Evolutionary conservation across 2,329 filamentous ascomycete species (phyloP), one percentile per base, ranked within the genome.

Genomic region (Pseudogymnoascus sp.): DNA sequence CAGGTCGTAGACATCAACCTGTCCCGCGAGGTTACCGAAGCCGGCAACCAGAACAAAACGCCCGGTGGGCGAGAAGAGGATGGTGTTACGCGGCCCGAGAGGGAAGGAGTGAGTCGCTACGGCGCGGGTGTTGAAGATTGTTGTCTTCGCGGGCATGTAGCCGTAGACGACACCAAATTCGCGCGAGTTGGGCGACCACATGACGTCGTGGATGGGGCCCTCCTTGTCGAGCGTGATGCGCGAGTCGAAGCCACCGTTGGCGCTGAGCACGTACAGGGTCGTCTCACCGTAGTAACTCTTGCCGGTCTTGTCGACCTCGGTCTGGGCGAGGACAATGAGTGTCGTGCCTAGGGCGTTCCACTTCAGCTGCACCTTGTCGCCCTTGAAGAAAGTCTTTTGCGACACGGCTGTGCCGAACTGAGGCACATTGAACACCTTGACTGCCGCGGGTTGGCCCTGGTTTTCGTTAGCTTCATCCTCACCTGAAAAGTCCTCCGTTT

Each of bases 231-330:
- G 82, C 67, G 89, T 85, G 69, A 99, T 88, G 70, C 95, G 87
- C 64, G 93, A 95, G 76, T 99, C 95, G 72, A 97, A 96, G 59
- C 88, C 86, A 67, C 93, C 93, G 72, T 89, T 96, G 67, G 92
- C 89, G 76, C 91, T 96, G 67, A 99, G 84, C 69, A 99, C 84
- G 78, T 97, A 97, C 73, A 99, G 86, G 67, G 91, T 97, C 8
- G 95, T 97, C 80, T 99, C 95, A 73, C 95, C 95, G 71, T 99
- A 99, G 80, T 99, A 99, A 78, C 91, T 97, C 86, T 97, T 97
- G 77, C 96, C 96, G 64, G 92, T 92, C 80, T 95, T 96, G 78
- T 99, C 95, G 62, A 97, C 95, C 67, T 99, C 95, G 33, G 95
- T 99, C 80, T 97, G 93, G 63, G 95, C 93, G 72, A 99, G 85